Evolutionary conservation across 78 protist genomes (phyloP), one percentile per base, ranked within the genome.

Genomic region (Diacronema lutheri): DNA sequence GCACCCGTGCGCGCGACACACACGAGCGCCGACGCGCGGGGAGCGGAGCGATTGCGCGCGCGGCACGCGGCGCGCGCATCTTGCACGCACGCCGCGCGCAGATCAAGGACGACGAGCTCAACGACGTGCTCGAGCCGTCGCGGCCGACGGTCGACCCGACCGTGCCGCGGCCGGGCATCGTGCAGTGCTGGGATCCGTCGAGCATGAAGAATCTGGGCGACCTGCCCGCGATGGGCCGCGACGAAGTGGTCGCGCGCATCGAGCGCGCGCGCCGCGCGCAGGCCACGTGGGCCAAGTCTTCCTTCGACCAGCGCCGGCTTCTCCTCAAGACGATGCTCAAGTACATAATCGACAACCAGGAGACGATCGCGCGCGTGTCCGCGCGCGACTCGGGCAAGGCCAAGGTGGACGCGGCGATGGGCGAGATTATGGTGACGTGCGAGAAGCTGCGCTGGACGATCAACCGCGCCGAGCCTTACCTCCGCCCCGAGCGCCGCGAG

Each of bases 331-430:
- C n/a, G 41, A 56, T 57, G 13, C 13, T 16, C 29, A 40, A 56
- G 33, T 79, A 55, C 72, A 20, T 61, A 29, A 14, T 40, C 56
- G 69, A 79, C 19, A 14, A 79, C 57, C 5, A 6, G 56, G 73
- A 37, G 40, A 50, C 33, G 20, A 79, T 79, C 60, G 20, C 21
- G 40, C 84, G 84, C 56, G 72, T 79, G 56, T 35, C 84, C 14
- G 65, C 57, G 26, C 72, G 84, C 56, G 84, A 76, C 44, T 37
- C 65, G 11, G 82, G 82, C n/a, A 76, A 76, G 82, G 20, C 82
- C 33, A 76, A 4, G 66, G 50, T 37, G 13, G 82, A 76, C 64
- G 82, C 62, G 29, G 68, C 19, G 31, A 21, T 55, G 29, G 83
- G 83, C 41, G 65, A 77, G 65, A 23, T 57, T 20, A 56, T 79